phyloP scores from a whole-genome alignment of 306 rosid species.

The Cicer judaicum region DNA sequence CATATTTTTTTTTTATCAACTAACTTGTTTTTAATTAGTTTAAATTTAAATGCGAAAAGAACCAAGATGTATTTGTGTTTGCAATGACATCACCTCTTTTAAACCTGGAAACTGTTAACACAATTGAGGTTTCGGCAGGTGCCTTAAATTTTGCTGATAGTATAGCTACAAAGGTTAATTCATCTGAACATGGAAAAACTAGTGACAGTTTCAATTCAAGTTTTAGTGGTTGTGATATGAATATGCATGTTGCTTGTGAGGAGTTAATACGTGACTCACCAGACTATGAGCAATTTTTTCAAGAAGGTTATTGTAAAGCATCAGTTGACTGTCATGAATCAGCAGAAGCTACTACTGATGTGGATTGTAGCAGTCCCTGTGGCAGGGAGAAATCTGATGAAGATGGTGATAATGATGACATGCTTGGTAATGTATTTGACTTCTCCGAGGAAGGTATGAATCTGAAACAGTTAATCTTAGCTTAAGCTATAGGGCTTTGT shows the following conservation, averaged over 20 bases:
- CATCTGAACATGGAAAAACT: conserved; percentile 54
- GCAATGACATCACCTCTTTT: conserved; percentile 42
- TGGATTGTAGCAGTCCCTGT: conserved; percentile 71
- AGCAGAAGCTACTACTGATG: conserved; percentile 64
- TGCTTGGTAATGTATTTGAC: conserved; percentile 85
- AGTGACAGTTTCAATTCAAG: conserved; percentile 62
- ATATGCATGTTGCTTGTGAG: conserved; percentile 67
- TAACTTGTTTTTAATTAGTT: conserved; percentile 50
- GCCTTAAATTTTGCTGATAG: conserved; percentile 53
- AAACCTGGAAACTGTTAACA: conserved; percentile 49
- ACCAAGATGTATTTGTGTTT: conserved; percentile 46
- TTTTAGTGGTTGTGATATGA: conserved; percentile 64
- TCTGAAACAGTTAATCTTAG: conserved; percentile 31
- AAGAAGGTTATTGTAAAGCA: conserved; percentile 82
- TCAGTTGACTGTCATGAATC: conserved; percentile 59
- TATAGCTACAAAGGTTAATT: conserved; percentile 55
- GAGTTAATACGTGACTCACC: conserved; percentile 64
- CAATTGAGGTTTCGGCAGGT: conserved; percentile 47
- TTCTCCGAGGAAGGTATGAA: conserved; percentile 89
- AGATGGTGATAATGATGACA: conserved; percentile 71
- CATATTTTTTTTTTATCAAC: conserved; percentile 47
- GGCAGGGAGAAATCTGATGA: conserved; percentile 81
- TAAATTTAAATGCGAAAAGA: conserved; percentile 44
- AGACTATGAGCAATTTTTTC: conserved; percentile 73
- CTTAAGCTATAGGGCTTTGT: not conserved